phyloP scores from a whole-genome alignment of 1,284 basidiomycete species.

The Ustilago hordei region DNA sequence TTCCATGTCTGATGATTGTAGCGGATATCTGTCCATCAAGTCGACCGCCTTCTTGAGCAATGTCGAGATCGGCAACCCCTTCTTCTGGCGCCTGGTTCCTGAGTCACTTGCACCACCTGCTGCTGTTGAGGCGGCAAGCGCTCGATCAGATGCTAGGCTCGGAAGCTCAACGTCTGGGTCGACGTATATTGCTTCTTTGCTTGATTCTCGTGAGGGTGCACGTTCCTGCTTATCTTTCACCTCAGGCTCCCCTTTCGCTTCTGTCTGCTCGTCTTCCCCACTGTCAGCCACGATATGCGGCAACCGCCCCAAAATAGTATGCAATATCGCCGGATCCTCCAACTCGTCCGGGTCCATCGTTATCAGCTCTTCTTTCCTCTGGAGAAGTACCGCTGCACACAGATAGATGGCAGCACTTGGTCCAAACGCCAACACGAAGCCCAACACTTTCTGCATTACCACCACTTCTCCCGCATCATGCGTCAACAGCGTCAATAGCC shows the following conservation, averaged over 20 bases:
- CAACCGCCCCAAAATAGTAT: slow-evolving; percentile 42
- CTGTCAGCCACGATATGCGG: slow-evolving; percentile 17
- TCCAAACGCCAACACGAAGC: slow-evolving; percentile 84
- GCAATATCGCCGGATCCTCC: slow-evolving; percentile 55
- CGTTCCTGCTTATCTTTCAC: background rate
- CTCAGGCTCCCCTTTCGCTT: background rate
- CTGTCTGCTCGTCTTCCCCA: background rate
- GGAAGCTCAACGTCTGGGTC: slow-evolving; percentile 53
- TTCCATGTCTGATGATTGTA: slow-evolving; percentile 18
- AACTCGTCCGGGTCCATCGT: slow-evolving; percentile 28
- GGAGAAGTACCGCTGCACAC: slow-evolving; percentile 75
- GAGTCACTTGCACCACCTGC: background rate
- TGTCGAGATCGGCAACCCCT: slow-evolving; percentile 10
- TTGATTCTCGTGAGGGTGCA: background rate
- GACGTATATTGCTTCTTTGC: slow-evolving; percentile 19
- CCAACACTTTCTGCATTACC: slow-evolving; percentile 84
- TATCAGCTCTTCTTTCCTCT: slow-evolving; percentile 25
- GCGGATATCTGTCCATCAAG: slow-evolving; percentile 24
- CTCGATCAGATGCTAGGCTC: slow-evolving; percentile 31
- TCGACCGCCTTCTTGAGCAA: slow-evolving; percentile 26
- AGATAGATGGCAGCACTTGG: slow-evolving; percentile 85
- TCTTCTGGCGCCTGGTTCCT: background rate
- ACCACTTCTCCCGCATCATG: slow-evolving; percentile 80
- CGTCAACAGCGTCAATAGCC: slow-evolving; percentile 88
- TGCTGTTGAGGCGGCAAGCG: slow-evolving; percentile 13